A percentile compares a stretch with the other conserved stretches of the same genome.
These are phyloP conservation scores for Backusella luteola DNA, from an alignment of 192 early-diverging fungal genomes.

Conservation along the genomic window DNA sequence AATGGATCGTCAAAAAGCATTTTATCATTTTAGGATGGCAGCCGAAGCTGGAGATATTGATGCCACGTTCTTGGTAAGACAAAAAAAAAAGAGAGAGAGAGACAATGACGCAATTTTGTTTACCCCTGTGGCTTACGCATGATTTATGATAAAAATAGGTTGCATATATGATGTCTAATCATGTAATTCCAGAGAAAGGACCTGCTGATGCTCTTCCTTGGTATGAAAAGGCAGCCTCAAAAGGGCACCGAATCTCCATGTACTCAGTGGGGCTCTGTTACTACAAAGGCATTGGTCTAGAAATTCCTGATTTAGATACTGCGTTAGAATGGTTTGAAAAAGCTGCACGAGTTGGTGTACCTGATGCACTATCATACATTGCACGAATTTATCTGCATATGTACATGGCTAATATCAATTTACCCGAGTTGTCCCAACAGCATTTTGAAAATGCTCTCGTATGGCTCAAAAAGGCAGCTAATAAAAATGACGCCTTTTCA, in stretches of 20 bases:
- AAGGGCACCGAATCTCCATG: slow-evolving; percentile 32
- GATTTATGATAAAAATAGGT: slow-evolving; percentile 19
- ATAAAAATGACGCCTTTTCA: slow-evolving; percentile 30
- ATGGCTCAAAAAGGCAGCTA: slow-evolving; percentile 38
- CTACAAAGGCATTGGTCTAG: slow-evolving; percentile 26
- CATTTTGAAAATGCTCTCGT: slow-evolving; percentile 25
- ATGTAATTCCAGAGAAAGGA: slow-evolving; percentile 27
- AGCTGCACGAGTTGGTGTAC: slow-evolving; percentile 24
- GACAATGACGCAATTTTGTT: not conserved
- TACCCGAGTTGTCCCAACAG: not conserved
- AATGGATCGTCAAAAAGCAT: slow-evolving; percentile 28
- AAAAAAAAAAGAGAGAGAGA: not conserved
- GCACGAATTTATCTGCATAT: slow-evolving; percentile 19
- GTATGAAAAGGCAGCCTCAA: slow-evolving; percentile 35
- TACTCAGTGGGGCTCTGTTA: slow-evolving; percentile 33
- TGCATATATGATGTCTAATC: slow-evolving; percentile 37
- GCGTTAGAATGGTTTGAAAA: slow-evolving; percentile 35
- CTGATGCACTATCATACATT: slow-evolving; percentile 24
- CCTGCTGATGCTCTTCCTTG: slow-evolving; percentile 36
- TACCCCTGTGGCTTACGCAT: slow-evolving; percentile 9
- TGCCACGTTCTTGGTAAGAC: slow-evolving; percentile 31
- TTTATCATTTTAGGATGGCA: slow-evolving; percentile 28
- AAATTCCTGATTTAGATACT: slow-evolving; percentile 16
- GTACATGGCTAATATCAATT: not conserved
- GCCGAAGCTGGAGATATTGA: slow-evolving; percentile 30